phyloP scores from a whole-genome alignment of 148 eudicot species.

The Simmondsia chinensis region DNA sequence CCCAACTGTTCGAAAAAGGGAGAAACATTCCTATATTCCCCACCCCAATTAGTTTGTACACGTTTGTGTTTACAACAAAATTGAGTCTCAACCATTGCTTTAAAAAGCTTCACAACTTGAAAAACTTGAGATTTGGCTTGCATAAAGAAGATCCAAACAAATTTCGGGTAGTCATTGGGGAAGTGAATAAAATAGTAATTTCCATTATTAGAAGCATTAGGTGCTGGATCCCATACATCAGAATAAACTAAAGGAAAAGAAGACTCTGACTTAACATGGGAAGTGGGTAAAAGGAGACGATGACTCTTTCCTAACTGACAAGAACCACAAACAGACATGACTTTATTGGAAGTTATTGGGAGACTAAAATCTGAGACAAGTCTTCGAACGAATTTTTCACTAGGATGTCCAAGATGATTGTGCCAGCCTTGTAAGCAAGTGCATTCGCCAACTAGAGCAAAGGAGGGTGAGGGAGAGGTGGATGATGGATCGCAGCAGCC shows the following conservation, averaged over 20 bases:
- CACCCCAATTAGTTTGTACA: conserved; percentile 2
- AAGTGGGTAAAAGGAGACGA: background rate
- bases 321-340: background rate
- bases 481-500: no score
- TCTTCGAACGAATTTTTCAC: background rate
- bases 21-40: background rate
- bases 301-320: no score
- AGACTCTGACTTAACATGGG: background rate
- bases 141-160: no score
- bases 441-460: background rate
- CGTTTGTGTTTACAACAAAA: background rate
- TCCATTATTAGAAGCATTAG: background rate
- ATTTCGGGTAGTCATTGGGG: no score
- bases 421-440: conserved; percentile 3
- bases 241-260: background rate
- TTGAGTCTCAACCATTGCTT: background rate
- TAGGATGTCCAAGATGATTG: conserved; percentile 5
- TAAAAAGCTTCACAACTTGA: background rate
- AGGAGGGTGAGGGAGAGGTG: background rate
- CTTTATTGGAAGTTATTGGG: background rate
- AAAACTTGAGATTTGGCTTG: background rate
- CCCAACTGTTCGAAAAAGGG: background rate
- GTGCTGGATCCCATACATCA: background rate
- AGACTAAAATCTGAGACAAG: background rate
- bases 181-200: no score